Conservation (phyloP, 2,329 filamentous ascomycete genomes). For the Arachnopeziza araneosa region DNA sequence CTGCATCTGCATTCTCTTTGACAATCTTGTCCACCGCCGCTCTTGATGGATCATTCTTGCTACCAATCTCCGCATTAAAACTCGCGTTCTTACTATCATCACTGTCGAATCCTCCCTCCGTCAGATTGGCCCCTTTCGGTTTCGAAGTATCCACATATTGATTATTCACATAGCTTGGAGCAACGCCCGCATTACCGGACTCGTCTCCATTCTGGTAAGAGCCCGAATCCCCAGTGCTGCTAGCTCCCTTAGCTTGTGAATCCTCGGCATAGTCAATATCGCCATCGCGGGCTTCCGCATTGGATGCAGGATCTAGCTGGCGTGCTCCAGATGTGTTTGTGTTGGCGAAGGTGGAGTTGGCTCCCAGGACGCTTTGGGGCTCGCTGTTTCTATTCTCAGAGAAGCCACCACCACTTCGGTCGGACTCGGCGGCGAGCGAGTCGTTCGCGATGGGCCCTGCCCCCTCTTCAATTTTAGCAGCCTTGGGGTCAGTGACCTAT, state of each 20-base stretch:
- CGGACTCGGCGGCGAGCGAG: constrained; percentile 73
- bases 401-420: constrained; percentile 54
- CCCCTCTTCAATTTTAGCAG: constrained; percentile 49
- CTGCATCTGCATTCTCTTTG: constrained; percentile 24
- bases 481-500: constrained; percentile 41
- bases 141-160: constrained; percentile 15
- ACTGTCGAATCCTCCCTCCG: constrained; percentile 25
- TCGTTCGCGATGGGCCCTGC: constrained; percentile 59
- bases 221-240: background rate
- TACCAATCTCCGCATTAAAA: constrained; percentile 38
- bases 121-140: constrained; percentile 28
- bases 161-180: constrained; percentile 26
- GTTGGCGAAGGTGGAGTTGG: constrained; percentile 50
- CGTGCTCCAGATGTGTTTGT: constrained; percentile 49
- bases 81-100: constrained; percentile 27
- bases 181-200: constrained; percentile 15
- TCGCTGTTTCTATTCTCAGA: constrained; percentile 51
- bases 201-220: constrained; percentile 9
- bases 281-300: constrained; percentile 23
- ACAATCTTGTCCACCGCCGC: constrained; percentile 40
- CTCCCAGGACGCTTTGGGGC: constrained; percentile 42
- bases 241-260: background rate
- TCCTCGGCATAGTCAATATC: constrained; percentile 21
- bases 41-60: constrained; percentile 42
- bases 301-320: constrained; percentile 38